Conservation (phyloP, 352 stramenopile genomes). For the Elongisporangium undulatum region DNA sequence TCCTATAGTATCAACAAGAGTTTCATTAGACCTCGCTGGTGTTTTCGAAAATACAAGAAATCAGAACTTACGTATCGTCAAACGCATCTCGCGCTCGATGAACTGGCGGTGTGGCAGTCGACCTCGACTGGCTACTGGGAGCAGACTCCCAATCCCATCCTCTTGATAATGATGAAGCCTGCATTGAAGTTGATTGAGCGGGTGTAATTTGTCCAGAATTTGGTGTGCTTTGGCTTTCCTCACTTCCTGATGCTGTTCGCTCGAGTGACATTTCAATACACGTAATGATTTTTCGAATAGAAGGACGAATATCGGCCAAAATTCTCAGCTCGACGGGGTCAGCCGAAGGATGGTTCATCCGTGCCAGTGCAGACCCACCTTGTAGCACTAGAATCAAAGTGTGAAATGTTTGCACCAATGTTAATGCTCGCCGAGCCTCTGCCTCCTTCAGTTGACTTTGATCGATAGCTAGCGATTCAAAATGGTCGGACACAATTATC, state of each 20-base stretch:
- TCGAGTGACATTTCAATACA: conserved; percentile 15
- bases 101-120: neutral
- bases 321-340: conserved; percentile 54
- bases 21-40: neutral
- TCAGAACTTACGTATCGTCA: conserved; percentile 31
- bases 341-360: conserved; percentile 47
- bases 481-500: conserved; percentile 36
- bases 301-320: conserved; percentile 46
- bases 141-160: conserved; percentile 1
- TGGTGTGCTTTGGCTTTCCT: neutral
- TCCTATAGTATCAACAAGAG: neutral
- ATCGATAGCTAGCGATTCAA: conserved; percentile 36
- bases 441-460: conserved; percentile 22
- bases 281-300: conserved; percentile 50
- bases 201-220: neutral
- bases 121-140: conserved; percentile 7
- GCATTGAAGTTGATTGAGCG: neutral
- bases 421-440: neutral
- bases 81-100: conserved; percentile 16
- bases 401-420: conserved; percentile 29
- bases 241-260: neutral
- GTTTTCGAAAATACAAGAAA: neutral
- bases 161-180: neutral
- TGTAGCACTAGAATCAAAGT: conserved; percentile 68
- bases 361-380: conserved; percentile 24